Conservation (phyloP, 2,329 filamentous ascomycete genomes). For the Microdochium paspali region DNA sequence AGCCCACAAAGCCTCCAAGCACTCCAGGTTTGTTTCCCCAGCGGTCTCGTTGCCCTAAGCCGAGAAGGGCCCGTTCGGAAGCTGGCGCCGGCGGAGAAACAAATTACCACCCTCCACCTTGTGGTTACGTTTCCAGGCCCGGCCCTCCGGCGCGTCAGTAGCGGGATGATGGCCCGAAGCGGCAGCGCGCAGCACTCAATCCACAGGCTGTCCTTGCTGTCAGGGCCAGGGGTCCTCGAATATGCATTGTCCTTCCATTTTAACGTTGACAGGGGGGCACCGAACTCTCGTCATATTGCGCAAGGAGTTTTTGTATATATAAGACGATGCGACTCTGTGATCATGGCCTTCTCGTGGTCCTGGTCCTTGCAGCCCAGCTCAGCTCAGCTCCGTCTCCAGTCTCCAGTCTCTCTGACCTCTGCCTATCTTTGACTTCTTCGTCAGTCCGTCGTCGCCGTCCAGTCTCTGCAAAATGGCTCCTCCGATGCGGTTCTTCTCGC, state of each 20-base stretch:
- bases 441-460: too few relatives aligned
- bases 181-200: not conserved
- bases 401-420: not conserved
- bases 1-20: too few relatives aligned
- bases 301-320: not conserved
- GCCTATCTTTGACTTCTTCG: not conserved
- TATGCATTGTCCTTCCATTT: too few relatives aligned
- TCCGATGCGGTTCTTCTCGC: conserved; percentile 3
- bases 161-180: not conserved
- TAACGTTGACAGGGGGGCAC: too few relatives aligned
- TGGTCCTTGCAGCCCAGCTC: not conserved
- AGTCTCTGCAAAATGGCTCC: not conserved
- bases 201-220: too few relatives aligned
- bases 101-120: not conserved
- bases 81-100: not conserved
- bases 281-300: too few relatives aligned
- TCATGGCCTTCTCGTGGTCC: not conserved
- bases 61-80: not conserved
- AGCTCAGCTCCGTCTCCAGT: not conserved
- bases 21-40: not conserved
- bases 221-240: too few relatives aligned
- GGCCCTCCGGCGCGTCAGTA: not conserved
- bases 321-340: not conserved
- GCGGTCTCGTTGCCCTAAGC: not conserved
- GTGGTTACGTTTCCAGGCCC: not conserved